Evolutionary conservation across 176 grass and related monocot genomes (phyloP).

Genomic region (Oryza punctata): DNA sequence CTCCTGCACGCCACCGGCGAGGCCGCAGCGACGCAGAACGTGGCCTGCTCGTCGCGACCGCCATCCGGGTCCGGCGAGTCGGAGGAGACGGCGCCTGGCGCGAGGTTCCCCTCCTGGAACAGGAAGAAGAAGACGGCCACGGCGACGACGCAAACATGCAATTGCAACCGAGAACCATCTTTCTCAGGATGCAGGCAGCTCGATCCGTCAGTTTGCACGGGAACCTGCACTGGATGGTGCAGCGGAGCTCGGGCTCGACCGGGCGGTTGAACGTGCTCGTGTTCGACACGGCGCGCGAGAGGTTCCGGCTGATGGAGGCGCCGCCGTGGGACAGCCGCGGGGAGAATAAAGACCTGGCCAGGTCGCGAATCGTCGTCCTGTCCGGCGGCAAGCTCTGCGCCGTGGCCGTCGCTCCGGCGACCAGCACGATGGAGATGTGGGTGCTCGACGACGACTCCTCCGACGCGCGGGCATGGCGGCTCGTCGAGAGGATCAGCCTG

Average conservation of each 20-base stretch:
- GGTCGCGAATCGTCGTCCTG: background rate
- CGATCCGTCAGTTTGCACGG: background rate
- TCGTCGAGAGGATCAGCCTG: background rate
- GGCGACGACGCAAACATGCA: too few species aligned
- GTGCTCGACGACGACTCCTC: background rate
- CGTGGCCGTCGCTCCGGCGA: background rate
- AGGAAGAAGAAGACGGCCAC: background rate
- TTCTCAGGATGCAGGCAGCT: background rate
- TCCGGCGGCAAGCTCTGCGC: conserved; percentile 8
- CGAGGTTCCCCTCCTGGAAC: conserved; percentile 1
- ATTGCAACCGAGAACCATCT: too few species aligned
- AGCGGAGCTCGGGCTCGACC: background rate
- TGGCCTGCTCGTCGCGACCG: background rate
- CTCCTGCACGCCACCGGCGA: background rate
- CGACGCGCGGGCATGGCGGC: background rate
- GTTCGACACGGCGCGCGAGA: conserved; percentile 11
- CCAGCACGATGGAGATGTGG: conserved; percentile 2
- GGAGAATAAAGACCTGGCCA: background rate
- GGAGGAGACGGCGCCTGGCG: conserved; percentile 9
- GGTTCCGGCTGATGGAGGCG: conserved; percentile 1
- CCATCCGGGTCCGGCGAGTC: background rate
- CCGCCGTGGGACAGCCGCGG: background rate
- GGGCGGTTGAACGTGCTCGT: background rate
- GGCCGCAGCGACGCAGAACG: too few species aligned
- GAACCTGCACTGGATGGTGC: conserved; percentile 25